Base-by-base conservation (phyloP, 371 early-diverging fungal species). In the Rhizopus sp. region DNA sequence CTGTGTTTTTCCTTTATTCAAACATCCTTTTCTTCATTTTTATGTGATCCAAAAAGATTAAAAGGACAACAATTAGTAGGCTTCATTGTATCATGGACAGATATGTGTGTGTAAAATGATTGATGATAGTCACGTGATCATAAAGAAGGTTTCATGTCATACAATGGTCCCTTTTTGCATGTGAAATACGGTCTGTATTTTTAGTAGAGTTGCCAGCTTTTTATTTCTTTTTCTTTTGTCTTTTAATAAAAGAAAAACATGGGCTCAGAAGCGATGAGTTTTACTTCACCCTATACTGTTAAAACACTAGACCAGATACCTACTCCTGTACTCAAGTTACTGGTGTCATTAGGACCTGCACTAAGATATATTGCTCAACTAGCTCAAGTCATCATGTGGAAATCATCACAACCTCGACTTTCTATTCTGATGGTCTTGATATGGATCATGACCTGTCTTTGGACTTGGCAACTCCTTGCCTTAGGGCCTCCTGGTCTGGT, bases 281-380 rank as follows among this genome's bases (percentile, higher is more conserved):
- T 72, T 41, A 60, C 69, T 29, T 78, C 78, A n/a, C 78, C 75
- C 8, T 63, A 69, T 49, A 63, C 62, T 0, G 63, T 69, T 4
- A 51, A 63, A 4, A 70, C 64, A 7, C 51, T 78, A 4, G 78
- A 78, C 48, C 66, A 72, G 42, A 78, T 78, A 58, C 78, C 78
- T 7, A 68, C 70, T 2, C 75, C 72, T 4, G 56, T 74, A 8
- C 49, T 78, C 15, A 68, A 65, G 38, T 31, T 68, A 3, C 46
- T 78, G 2, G 66, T 72, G 0, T 49, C 50, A 0, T 49, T 78
- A 23, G 75, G 73, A 1, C 78, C 78, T 16, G 29, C 53, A 32
- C 35, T 74, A 13, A 59, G 51, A 5, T 10, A 45, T 4, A n/a
- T 50, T 0, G 58, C 65, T n/a, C 29, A 55, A 16, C 29, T 54